Base-by-base conservation (phyloP, 148 eudicot genomes). In the Heliamphora exappendiculata region DNA sequence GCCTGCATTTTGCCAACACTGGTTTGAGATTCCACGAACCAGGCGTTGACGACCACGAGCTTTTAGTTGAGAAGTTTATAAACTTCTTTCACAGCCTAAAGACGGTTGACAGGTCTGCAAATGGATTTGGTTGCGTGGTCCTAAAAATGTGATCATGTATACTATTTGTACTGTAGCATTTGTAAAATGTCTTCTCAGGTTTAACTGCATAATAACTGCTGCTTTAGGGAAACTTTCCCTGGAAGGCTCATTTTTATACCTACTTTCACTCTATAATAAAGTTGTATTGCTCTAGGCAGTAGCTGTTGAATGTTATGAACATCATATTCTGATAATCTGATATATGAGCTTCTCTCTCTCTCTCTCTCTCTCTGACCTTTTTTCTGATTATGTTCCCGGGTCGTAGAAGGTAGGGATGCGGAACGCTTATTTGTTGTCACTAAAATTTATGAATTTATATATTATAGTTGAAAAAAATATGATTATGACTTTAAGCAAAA, bases 61-160 rank as follows among this genome's bases (percentile, higher is more conserved):
- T 70, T 29, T 57, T 55, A 36, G 13, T 55, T 73, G 22, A 57
- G 29, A 73, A 0, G 60, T 37, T 24, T 13, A 73, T 14, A 8
- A 36, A 49, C 76, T 39, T 22, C 66, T n/a, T n/a, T n/a, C 65
- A 55, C n/a, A 36, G 65, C 65, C 33, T 54, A 42, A 73, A 39
- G 75, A 53, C n/a, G 20, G 65, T 73, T 34, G 62, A 29, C 58
- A 31, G 62, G 63, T 24, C 7, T n/a, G 62, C 29, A 36, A 37
- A 73, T 55, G 65, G 66, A 54, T 55, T 41, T 28, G 50, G 34
- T 41, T 59, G 74, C 3, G 0, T 73, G 12, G 6, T 39, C 16
- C 42, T 64, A 50, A 64, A 62, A 64, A 62, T 41, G 49, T 41
- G 39, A 39, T 3, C 17, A 24, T 76, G 37, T 76, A 20, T 76